Evolutionary conservation across 2,329 filamentous ascomycete species (phyloP).

Genomic region (Diatrype stigma): DNA sequence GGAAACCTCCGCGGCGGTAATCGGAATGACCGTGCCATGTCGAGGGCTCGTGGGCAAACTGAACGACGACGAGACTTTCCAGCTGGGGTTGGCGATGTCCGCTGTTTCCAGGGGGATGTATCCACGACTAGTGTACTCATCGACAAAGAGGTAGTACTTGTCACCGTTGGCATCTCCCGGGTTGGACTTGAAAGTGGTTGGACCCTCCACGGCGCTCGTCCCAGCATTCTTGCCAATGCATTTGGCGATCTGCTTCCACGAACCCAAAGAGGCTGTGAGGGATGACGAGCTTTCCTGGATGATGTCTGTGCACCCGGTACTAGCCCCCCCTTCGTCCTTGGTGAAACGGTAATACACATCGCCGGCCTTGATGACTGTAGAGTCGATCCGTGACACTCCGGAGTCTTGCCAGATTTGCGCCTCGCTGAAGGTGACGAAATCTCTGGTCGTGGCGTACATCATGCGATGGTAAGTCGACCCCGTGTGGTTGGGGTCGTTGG

Average conservation of each 20-base stretch:
- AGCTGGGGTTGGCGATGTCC: slow-evolving; percentile 43
- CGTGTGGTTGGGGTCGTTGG: slow-evolving; percentile 35
- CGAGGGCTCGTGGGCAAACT: slow-evolving; percentile 45
- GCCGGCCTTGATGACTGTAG: slow-evolving; percentile 42
- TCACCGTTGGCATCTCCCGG: slow-evolving; percentile 44
- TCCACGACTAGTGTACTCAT: slow-evolving; percentile 47
- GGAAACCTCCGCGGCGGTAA: slow-evolving; percentile 43
- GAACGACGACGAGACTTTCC: slow-evolving; percentile 43
- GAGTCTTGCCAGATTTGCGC: slow-evolving; percentile 48
- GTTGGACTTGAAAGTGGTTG: slow-evolving; percentile 49
- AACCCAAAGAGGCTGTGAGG: slow-evolving; percentile 35
- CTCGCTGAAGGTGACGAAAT: slow-evolving; percentile 46
- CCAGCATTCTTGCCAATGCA: slow-evolving; percentile 50
- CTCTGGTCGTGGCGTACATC: slow-evolving; percentile 46
- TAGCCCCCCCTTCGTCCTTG: slow-evolving; percentile 47
- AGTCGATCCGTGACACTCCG: slow-evolving; percentile 47
- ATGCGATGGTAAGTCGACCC: slow-evolving; percentile 47
- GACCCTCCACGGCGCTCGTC: slow-evolving; percentile 45
- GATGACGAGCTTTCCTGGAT: slow-evolving; percentile 46
- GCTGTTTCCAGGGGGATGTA: slow-evolving; percentile 50
- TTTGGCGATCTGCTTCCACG: slow-evolving; percentile 40
- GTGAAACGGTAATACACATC: slow-evolving; percentile 48
- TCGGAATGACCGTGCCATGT: slow-evolving; percentile 49
- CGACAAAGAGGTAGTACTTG: slow-evolving; percentile 53
- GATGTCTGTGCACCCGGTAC: slow-evolving; percentile 49